Base-by-base conservation (phyloP, 495 filamentous ascomycete genomes). In the Penicillium goetzii region DNA sequence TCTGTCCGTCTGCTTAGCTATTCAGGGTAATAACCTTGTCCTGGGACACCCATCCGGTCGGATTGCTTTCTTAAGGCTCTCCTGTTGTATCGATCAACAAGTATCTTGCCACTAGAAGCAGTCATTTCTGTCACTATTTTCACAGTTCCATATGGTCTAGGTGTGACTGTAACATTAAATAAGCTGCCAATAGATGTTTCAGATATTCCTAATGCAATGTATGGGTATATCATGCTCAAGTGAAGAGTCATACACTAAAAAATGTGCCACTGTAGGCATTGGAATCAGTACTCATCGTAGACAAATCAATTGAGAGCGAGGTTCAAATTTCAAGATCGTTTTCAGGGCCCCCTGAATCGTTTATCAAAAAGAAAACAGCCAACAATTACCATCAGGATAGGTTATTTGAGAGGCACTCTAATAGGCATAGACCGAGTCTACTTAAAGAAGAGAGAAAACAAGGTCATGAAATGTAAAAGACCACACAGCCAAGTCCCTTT, bases 401-500 rank as follows among this genome's bases (percentile, higher is more conserved):
- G 2, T 36, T 15, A 17, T 55, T 55, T 6, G 14, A n/a, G 30
- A 36, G 30, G 6, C 11, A 43, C 23, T 51, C 25, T 7, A 28
- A 41, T 2, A 17, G 8, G 34, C 32, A 55, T 49, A 17, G 15
- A 40, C 36, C 15, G 28, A 25, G 33, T 62, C 55, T 66, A 66
- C 59, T 55, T n/a, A 43, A 40, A 58, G 12, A 62, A 32, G 45
- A 28, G 53, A 34, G 56, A 45, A 49, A 51, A 41, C 19, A 10
- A 15, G 36, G 62, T 33, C 50, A 34, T 43, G 43, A 28, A 53
- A 58, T 32, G 19, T 5, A 15, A 58, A 61, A 62, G 52, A 56
- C 59, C 43, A 47, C 60, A 60, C 60, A 71, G 52, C 62, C 53
- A 59, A 62, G 54, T 66, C 61, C 54, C 57, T 63, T 58, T 56